phyloP scores from a whole-genome alignment of 257 asterid genomes.

The Capsicum chinense region DNA sequence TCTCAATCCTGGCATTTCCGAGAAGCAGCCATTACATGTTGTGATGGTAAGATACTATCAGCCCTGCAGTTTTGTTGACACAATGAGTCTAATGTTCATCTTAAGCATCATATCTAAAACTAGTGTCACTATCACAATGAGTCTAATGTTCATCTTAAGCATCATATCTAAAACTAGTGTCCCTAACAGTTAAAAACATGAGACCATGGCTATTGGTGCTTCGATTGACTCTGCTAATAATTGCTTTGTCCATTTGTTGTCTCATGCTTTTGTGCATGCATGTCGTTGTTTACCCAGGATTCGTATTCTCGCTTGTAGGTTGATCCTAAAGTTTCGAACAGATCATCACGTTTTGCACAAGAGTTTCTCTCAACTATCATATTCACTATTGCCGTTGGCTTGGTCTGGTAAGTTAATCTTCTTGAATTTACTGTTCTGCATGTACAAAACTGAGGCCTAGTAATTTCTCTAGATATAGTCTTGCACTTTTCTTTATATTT shows the following conservation, averaged over 20 bases:
- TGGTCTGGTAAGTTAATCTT: conserved; percentile 69
- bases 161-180: background rate
- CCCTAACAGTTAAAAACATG: background rate
- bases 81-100: conserved; percentile 12
- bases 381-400: conserved; percentile 80
- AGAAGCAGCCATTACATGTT: conserved; percentile 90
- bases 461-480: conserved; percentile 8
- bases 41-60: conserved; percentile 71
- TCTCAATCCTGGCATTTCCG: conserved; percentile 83
- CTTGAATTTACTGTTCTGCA: conserved; percentile 8
- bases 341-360: conserved; percentile 77
- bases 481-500: background rate
- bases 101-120: background rate
- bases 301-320: conserved; percentile 57
- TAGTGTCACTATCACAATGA: background rate
- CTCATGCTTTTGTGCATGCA: conserved; percentile 11
- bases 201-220: background rate
- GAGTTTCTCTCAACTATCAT: conserved; percentile 79
- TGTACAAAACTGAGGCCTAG: background rate
- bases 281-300: conserved; percentile 15
- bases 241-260: background rate
- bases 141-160: conserved; percentile 10
- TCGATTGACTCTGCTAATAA: conserved; percentile 21
- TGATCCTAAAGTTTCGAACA: conserved; percentile 72
- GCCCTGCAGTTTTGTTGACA: conserved; percentile 22